Evolutionary conservation across 1,284 basidiomycete species (phyloP), one percentile per base, ranked within the genome.

Genomic region (Tilletia caries): DNA sequence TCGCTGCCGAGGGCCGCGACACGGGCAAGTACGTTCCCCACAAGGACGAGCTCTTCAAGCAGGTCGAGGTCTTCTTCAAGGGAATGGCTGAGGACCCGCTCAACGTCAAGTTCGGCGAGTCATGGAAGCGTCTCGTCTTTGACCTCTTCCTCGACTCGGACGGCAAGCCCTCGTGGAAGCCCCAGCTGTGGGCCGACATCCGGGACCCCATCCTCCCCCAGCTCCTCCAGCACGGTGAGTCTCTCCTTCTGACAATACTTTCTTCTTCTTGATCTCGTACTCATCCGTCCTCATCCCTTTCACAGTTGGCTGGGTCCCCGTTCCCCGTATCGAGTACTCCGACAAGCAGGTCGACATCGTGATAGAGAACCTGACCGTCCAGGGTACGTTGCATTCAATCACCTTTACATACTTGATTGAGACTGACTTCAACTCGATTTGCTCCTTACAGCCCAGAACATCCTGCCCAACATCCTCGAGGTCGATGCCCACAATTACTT

Each of bases 281-380:
- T 65, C 12, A 23, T 65, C 44, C 12, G 12, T 20, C 15, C 32
- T 13, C 93, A 72, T 92, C 92, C 27, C 93, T 93, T 41, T 15
- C 2, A 10, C 37, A 33, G 58, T 62, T 4, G 58, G 58, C 32
- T 62, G 58, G 83, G 85, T 98, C 68, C 95, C 95, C 29, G 93
- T 96, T 74, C 79, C 79, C 29, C 74, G 79, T 46, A 79, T 80
- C 72, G 79, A 80, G 72, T 80, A 75, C 75, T 75, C 74, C 46
- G 79, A 80, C 73, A 72, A 76, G 70, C 72, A 70, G 71, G 75
- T 93, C 92, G 78, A 80, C 74, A 66, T 80, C 44, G 92, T 96
- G 70, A 89, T 97, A 71, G 95, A 98, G 87, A 95, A 97, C 84
- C 87, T 97, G 37, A 90, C 92, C 3, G 87, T 97, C 23, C 91